Evolutionary conservation across 2,329 filamentous ascomycete species (phyloP).

Genomic region (Fusarium dlaminii): DNA sequence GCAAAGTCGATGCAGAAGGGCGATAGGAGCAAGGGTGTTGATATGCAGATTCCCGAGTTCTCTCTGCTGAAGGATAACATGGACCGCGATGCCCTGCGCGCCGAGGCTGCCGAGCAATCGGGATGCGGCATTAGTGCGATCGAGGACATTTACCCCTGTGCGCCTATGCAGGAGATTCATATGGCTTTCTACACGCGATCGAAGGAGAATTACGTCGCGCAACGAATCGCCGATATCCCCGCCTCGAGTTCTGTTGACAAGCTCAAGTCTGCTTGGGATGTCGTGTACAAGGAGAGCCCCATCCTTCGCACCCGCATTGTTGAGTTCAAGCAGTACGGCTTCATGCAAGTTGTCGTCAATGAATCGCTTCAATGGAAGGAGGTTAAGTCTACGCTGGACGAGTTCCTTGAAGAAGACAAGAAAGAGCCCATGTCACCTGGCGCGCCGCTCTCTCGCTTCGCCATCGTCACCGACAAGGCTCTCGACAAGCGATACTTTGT

Average conservation of each 20-base stretch:
- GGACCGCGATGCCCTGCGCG: conserved; percentile 42
- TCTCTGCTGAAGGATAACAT: conserved; percentile 50
- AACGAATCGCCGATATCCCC: conserved; percentile 54
- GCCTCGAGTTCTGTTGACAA: conserved; percentile 46
- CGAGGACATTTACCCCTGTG: conserved; percentile 63
- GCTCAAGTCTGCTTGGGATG: conserved; percentile 54
- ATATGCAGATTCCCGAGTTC: conserved; percentile 48
- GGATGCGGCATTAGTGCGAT: conserved; percentile 44
- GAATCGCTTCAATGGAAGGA: conserved; percentile 48
- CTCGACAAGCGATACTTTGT: conserved; percentile 46
- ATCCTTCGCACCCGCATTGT: conserved; percentile 60
- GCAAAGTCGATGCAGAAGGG: conserved; percentile 46
- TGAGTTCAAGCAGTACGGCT: conserved; percentile 52
- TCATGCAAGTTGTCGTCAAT: conserved; percentile 57
- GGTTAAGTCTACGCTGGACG: conserved; percentile 45
- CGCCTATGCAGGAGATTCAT: conserved; percentile 62
- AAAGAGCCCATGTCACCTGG: conserved; percentile 53
- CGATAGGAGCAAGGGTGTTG: conserved; percentile 15
- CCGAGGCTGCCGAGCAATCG: conserved; percentile 48
- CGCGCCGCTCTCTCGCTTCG: conserved; percentile 54
- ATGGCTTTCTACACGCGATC: conserved; percentile 61
- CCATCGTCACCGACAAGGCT: conserved; percentile 43
- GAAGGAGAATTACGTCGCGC: conserved; percentile 60
- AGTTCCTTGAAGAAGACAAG: conserved; percentile 52
- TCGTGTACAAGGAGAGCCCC: conserved; percentile 47